Evolutionary conservation across 208 protist species (phyloP).

Genomic region (Leptomonas pyrrhocoris): DNA sequence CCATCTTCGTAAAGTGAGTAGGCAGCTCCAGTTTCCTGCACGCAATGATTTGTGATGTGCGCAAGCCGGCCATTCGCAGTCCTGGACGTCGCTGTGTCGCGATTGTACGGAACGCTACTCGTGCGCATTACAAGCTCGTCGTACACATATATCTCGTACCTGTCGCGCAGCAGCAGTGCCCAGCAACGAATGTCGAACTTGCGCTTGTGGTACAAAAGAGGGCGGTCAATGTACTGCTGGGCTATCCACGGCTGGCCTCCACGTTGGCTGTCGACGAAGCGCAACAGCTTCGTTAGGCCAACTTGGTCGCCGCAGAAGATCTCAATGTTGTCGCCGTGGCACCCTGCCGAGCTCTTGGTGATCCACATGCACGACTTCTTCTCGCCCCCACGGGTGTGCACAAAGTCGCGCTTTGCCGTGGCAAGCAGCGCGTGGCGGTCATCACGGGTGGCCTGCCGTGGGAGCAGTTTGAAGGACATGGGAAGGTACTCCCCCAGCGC

Average conservation of each 20-base stretch:
- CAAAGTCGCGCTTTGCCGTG: constrained; percentile 23
- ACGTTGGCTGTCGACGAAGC: constrained; percentile 39
- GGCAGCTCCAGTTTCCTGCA: constrained; percentile 59
- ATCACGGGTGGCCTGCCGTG: constrained; percentile 44
- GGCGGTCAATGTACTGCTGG: constrained; percentile 86
- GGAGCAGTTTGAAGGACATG: constrained; percentile 61
- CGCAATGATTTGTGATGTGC: constrained; percentile 93
- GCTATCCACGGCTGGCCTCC: constrained; percentile 60
- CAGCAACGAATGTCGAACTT: constrained; percentile 94
- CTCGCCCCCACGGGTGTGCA: neutral
- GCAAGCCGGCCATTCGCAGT: constrained; percentile 38
- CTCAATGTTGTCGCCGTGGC: constrained; percentile 78
- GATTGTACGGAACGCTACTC: constrained; percentile 65
- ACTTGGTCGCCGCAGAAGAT: constrained; percentile 63
- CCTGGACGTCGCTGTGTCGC: constrained; percentile 47
- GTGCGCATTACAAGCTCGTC: constrained; percentile 86
- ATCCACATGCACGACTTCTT: constrained; percentile 59
- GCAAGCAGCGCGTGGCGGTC: constrained; percentile 56
- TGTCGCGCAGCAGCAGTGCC: constrained; percentile 60
- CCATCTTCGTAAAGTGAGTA: constrained; percentile 78
- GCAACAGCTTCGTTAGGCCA: constrained; percentile 50
- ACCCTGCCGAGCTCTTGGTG: constrained; percentile 77
- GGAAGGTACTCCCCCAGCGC: constrained; percentile 64
- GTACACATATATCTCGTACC: constrained; percentile 76
- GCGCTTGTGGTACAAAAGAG: constrained; percentile 77